phyloP scores from a whole-genome alignment of 1,284 basidiomycete species.

The Apiotrichum gamsii region DNA sequence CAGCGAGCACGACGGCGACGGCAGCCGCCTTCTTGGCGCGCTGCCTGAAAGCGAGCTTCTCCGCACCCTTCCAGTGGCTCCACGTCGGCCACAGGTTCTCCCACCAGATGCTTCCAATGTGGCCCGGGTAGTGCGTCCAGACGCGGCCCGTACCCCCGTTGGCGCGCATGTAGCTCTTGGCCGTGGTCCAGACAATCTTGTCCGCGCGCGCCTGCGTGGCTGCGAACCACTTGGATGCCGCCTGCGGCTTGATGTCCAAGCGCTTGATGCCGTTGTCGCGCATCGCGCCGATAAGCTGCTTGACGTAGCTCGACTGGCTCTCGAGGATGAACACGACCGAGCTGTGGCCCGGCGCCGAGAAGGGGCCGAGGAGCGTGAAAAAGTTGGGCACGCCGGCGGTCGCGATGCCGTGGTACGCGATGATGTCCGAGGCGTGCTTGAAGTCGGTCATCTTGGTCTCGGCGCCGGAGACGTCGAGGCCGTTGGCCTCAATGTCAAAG shows the following conservation, averaged over 20 bases:
- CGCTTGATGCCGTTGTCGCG: neutral
- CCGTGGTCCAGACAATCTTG: constrained; percentile 1
- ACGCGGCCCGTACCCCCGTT: constrained; percentile 6
- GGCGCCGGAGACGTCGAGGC: constrained; percentile 1
- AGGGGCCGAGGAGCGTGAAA: constrained; percentile 12
- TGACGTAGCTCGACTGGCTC: constrained; percentile 3
- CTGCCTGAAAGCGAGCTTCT: neutral
- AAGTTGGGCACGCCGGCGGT: constrained; percentile 18
- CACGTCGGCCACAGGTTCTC: constrained; percentile 1
- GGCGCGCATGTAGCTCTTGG: constrained; percentile 7
- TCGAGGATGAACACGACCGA: constrained; percentile 7
- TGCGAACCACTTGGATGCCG: neutral
- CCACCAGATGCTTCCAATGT: constrained; percentile 1
- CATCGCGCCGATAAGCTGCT: constrained; percentile 1
- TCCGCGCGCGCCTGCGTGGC: neutral
- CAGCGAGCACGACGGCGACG: too few relatives aligned
- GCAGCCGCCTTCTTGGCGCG: too few relatives aligned
- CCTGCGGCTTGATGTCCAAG: neutral
- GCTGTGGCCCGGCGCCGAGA: constrained; percentile 5
- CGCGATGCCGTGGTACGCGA: constrained; percentile 3
- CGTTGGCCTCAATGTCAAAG: constrained; percentile 1
- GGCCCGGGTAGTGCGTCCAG: constrained; percentile 9
- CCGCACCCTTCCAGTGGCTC: constrained; percentile 2
- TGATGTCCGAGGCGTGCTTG: neutral
- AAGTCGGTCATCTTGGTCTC: neutral